Percentiles rank a stretch among this genome's conserved stretches.
Evolutionary conservation across 148 eudicot species (phyloP).

Genomic region (Bassia scoparia): DNA sequence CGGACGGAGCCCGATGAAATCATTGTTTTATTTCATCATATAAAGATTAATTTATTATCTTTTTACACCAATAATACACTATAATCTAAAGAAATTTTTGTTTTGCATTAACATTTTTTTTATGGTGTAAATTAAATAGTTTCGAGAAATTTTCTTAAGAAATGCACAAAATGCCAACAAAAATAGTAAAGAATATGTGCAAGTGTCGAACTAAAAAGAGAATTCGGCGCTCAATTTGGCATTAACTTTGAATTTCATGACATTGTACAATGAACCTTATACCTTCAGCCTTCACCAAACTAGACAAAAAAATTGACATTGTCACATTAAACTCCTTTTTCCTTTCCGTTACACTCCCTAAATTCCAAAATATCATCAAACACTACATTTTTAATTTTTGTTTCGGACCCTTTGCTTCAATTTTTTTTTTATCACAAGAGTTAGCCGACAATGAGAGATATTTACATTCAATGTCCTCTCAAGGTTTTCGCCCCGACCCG

Average conservation of each 20-base stretch:
- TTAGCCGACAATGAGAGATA: slow-evolving; percentile 20
- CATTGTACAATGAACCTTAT: slow-evolving; percentile 24
- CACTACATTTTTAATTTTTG: neutral
- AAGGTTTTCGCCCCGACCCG: neutral
- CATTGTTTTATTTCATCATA: too few relatives aligned
- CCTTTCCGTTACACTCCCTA: neutral
- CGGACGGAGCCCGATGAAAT: too few relatives aligned
- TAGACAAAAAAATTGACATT: slow-evolving; percentile 18
- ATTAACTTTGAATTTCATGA: slow-evolving; percentile 14
- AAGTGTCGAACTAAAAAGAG: neutral
- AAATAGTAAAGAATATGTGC: neutral
- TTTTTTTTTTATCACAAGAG: slow-evolving; percentile 7
- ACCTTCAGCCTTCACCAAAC: neutral
- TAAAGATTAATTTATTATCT: too few relatives aligned
- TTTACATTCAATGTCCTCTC: slow-evolving; percentile 21
- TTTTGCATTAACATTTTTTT: too few relatives aligned
- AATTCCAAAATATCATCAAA: slow-evolving; percentile 6
- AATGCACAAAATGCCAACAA: too few relatives aligned
- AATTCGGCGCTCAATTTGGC: slow-evolving; percentile 2
- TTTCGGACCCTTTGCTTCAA: neutral
- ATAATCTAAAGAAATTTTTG: too few relatives aligned
- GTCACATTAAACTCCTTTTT: neutral
- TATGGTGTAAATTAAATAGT: too few relatives aligned
- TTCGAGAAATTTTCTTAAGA: too few relatives aligned
- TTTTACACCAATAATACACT: too few relatives aligned